These are phyloP conservation scores for Adansonia grandidieri DNA, from an alignment of 441 rosid species.

Conservation along the genomic window DNA sequence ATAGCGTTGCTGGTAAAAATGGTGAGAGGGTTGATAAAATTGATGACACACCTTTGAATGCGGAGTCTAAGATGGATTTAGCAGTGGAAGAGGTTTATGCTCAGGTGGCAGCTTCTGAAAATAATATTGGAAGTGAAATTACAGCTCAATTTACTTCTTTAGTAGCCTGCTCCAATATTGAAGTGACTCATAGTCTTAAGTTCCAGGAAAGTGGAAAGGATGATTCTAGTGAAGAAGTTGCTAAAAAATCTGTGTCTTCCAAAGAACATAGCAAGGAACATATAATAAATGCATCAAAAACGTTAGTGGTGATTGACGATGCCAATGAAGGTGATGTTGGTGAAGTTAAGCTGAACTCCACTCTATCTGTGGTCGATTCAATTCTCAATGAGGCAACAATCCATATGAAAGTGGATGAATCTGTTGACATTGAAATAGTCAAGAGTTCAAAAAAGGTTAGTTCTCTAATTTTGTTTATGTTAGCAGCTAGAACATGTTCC, in stretches of 20 bases:
- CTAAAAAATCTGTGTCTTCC: constrained; percentile 16
- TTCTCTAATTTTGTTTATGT: constrained; percentile 18
- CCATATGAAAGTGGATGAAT: constrained; percentile 22
- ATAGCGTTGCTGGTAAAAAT: constrained; percentile 21
- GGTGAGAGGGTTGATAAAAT: constrained; percentile 26
- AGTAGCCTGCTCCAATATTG: constrained; percentile 13
- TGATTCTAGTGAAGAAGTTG: constrained; percentile 23
- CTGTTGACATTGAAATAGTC: constrained; percentile 23
- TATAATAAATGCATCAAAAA: constrained; percentile 21
- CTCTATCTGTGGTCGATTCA: constrained; percentile 31
- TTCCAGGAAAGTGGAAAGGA: constrained; percentile 36
- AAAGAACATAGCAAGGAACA: constrained; percentile 16
- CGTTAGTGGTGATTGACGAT: constrained; percentile 24
- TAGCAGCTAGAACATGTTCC: neutral
- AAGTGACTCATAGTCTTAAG: constrained; percentile 20
- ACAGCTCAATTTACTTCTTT: constrained; percentile 26
- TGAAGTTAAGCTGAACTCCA: constrained; percentile 33
- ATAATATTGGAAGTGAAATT: constrained; percentile 27
- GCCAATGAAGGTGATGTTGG: constrained; percentile 31
- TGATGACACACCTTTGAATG: constrained; percentile 20
- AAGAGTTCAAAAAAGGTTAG: constrained; percentile 47
- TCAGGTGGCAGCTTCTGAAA: constrained; percentile 22
- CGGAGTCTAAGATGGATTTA: constrained; percentile 11
- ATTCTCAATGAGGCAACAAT: constrained; percentile 33
- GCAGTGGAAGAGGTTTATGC: constrained; percentile 23